Base-by-base conservation (phyloP, 2,329 filamentous ascomycete species). In the Aspergillus tamarii region DNA sequence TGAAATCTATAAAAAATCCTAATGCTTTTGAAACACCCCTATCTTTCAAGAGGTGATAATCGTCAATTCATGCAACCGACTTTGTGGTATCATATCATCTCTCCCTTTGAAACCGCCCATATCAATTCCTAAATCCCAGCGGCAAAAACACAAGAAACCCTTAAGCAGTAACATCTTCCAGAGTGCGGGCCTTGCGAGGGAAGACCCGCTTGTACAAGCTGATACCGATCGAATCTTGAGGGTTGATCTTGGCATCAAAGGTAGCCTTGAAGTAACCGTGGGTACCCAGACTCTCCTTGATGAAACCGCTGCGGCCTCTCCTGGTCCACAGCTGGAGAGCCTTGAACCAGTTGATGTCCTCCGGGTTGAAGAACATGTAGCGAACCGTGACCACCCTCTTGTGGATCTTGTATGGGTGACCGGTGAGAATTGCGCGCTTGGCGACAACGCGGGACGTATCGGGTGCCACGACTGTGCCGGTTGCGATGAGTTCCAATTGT, bases 221-320 rank as follows among this genome's bases (percentile, higher is more conserved):
- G 67, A 98, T 91, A 57, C 92, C 95, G 54, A 99, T 89, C 3
- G 93, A 89, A 80, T 99, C 95, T 81, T 97, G 92, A 1, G 95
- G 94, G 78, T 97, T 98, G 77, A 99, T 94, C 76, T 91, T 92
- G 14, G 90, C 93, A 77, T 99, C 96, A 81, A 99, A 99, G 2
- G 91, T 97, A 14, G 95, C 95, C 85, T 99, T 99, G 87, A 98
- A 98, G 83, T 99, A 99, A n/a, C 95, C 95, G 79, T 99, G 95
- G 41, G 95, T 99, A 72, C 95, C 95, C 57, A 99, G 82, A 63
- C 90, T 87, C 83, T 99, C 95, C 84, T 97, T 97, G 83, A 99
- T 88, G 77, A 89, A 97, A 10, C 95, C 95, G 69, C 88, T 92
- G 66, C 95, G 85, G 8, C 95, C 95, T 34, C 94, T 83, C 82